Base-by-base conservation (phyloP, 2,329 filamentous ascomycete genomes). In the Claviceps sp. region DNA sequence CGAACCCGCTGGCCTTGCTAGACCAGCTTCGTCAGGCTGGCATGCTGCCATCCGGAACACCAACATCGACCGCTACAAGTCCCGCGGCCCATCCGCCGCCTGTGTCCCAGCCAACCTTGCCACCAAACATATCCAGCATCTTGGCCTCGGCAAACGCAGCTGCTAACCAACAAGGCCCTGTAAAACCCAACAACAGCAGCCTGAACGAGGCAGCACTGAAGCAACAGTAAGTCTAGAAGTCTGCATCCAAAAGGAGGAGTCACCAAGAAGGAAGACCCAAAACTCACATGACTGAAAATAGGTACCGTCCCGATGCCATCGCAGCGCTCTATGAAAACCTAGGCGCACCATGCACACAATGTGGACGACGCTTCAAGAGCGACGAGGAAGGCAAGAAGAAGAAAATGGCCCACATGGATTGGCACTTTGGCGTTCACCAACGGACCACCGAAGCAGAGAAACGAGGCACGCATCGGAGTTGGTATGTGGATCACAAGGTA, bases 401-500 rank as follows among this genome's bases (percentile, higher is more conserved):
- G 72, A 97, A 97, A 71, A 87, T 84, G 24, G 82, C 85, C 3
- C 93, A 98, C 65, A 84, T 98, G 74, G 93, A 98, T 68, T 98
- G 93, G 93, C 93, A 98, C 68, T 98, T 98, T 71, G 84, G 85
- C 52, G 90, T 91, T 24, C 91, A 96, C 62, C 86, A 90, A 62
- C 84, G 89, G 46, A 88, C 94, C 69, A 82, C 83, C 2, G 91
- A 97, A 59, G 84, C 86, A 14, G 83, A 88, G 62, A 91, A 88
- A 65, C 80, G 88, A 55, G 89, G 87, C 37, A 86, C 94, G 60
- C 90, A 94, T 63, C 84, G 93, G 37, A 94, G 88, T 67, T 97
- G 89, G 88, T 96, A 95, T 65, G 83, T 95, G 48, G 88, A 94
- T 62, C 87, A 95, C 70, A 76, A 84, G 70, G 85, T 88, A 75